Conservation (phyloP, 306 rosid genomes). For the Trifolium dubium region DNA sequence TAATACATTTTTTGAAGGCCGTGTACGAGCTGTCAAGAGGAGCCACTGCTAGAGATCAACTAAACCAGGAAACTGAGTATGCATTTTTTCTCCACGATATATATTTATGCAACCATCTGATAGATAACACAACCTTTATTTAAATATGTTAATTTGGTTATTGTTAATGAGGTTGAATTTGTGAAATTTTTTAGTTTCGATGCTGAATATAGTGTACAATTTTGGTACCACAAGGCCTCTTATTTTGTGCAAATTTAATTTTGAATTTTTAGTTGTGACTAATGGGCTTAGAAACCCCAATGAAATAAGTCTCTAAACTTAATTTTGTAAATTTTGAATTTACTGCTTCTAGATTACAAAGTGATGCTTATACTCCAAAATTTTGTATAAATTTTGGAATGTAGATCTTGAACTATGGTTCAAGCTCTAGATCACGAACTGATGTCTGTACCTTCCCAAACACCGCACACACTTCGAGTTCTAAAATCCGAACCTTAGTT, state of each 20-base stretch:
- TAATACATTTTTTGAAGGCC: conserved; percentile 59
- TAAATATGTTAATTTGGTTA: not conserved
- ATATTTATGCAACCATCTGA: conserved; percentile 2
- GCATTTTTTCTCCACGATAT: conserved; percentile 32
- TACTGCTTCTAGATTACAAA: no score
- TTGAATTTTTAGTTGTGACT: not conserved
- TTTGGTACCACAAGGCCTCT: not conserved
- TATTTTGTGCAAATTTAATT: not conserved
- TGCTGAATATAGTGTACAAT: not conserved
- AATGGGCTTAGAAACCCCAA: no score
- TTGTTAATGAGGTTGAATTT: not conserved
- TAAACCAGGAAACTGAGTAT: conserved; percentile 76
- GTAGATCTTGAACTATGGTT: no score
- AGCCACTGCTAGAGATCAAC: conserved; percentile 62
- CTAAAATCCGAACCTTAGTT: no score
- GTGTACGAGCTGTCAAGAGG: conserved; percentile 70
- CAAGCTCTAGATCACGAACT: no score
- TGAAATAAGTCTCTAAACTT: no score
- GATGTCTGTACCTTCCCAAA: no score
- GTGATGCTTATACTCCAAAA: no score
- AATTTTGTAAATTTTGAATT: no score
- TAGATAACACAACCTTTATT: not conserved
- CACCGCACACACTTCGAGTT: no score
- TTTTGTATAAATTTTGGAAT: no score
- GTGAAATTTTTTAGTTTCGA: not conserved